These are phyloP conservation scores for Peltaster fructicola DNA, from an alignment of 2,329 filamentous ascomycete genomes.

Conservation along the genomic window DNA sequence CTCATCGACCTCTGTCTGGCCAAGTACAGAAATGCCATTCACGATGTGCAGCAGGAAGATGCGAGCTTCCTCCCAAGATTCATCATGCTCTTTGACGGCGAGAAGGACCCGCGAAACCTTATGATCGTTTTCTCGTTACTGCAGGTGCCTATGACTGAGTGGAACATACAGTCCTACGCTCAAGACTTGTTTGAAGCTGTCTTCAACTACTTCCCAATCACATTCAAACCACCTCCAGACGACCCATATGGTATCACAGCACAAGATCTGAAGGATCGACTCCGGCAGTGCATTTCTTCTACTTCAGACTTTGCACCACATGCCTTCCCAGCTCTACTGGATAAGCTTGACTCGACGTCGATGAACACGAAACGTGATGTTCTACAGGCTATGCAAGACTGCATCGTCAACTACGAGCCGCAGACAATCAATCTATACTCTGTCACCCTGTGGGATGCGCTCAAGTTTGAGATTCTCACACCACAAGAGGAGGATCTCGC, in stretches of 20 bases:
- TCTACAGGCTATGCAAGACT: constrained; percentile 43
- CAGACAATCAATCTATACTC: constrained; percentile 44
- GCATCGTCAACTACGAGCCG: constrained; percentile 40
- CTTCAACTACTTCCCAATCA: constrained; percentile 58
- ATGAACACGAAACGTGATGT: constrained; percentile 53
- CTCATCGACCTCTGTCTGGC: constrained; percentile 44
- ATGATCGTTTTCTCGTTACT: constrained; percentile 55
- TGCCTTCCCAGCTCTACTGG: constrained; percentile 47
- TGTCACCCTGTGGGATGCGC: constrained; percentile 47
- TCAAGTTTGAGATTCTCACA: constrained; percentile 53
- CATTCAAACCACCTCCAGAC: constrained; percentile 50
- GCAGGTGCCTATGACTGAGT: constrained; percentile 49
- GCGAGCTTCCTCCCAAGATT: constrained; percentile 41
- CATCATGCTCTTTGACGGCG: constrained; percentile 47
- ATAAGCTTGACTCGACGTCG: constrained; percentile 52
- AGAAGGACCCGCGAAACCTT: constrained; percentile 51
- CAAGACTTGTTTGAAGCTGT: constrained; percentile 49
- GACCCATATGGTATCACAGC: constrained; percentile 54
- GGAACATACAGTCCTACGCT: constrained; percentile 42
- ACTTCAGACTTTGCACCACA: constrained; percentile 47
- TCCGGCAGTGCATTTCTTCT: constrained; percentile 46
- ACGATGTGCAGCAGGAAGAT: constrained; percentile 35
- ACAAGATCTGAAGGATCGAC: constrained; percentile 46
- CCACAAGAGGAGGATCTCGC: constrained; percentile 49
- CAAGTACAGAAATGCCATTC: constrained; percentile 40